Evolutionary conservation across 768 basidiomycete genomes (phyloP), one percentile per base, ranked within the genome.

Genomic region (Auricularia sp.): DNA sequence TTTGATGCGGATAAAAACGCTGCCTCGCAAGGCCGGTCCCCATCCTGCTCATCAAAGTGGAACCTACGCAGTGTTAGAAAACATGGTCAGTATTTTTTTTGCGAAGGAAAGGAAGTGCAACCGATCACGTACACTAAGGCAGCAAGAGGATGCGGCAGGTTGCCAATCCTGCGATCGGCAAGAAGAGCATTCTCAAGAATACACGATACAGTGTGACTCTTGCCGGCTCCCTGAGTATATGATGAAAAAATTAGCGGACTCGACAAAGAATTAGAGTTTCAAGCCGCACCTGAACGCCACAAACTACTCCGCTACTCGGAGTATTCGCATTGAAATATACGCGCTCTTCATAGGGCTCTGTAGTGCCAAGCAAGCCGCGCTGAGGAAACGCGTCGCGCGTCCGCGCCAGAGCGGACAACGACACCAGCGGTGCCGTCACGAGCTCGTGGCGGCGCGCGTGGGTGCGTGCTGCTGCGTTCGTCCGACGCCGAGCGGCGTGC

Each of bases 291-390:
- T 65, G 66, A 42, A 67, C 87, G 0, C 88, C 88, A 61, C 88
- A 90, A 2, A 90, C 81, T n/a, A 90, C 69, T 0, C 87, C 85
- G 0, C 88, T 89, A 68, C 88, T 86, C 0, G 88, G 88, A 0
- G 88, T 79, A 70, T 88, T 90, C 21, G 63, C 35, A 51, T 67
- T 67, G 63, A 67, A 47, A 39, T 62, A 67, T 7, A 64, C 56
- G 16, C 56, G 56, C 33, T 59, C 56, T 6, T 29, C 56, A 18
- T 18, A 1, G 10, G 56, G 7, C 8, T 11, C 23, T 29, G 21
- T 23, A 10, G 6, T 34, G 23, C 56, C 56, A 4, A 59, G 56
- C 56, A 59, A 29, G 23, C 56, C 56, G 34, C 56, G 56, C 14
- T 29, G 34, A 10, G 56, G 56, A 33, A 59, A 59, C 14, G 12